These are phyloP conservation scores for Phytophthora sp. DNA, from an alignment of 352 stramenopile genomes.

Conservation along the genomic window DNA sequence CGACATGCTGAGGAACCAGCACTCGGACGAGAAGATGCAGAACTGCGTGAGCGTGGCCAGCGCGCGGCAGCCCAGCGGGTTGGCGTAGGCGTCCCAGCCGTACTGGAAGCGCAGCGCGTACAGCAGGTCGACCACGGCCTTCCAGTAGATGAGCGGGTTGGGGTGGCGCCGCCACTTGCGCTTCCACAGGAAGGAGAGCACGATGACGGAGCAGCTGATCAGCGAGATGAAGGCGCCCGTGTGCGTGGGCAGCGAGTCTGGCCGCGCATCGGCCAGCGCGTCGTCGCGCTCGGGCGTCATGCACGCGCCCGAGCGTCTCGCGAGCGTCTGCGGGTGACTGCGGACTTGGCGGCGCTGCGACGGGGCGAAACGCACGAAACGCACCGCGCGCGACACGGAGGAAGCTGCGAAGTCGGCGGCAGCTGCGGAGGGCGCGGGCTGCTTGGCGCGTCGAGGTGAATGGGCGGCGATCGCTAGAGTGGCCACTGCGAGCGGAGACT, in stretches of 20 bases:
- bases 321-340: too few relatives aligned
- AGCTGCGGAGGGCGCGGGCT: neutral
- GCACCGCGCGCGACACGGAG: neutral
- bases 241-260: constrained; percentile 61
- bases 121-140: constrained; percentile 71
- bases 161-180: constrained; percentile 81
- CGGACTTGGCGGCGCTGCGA: too few relatives aligned
- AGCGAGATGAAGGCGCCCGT: constrained; percentile 76
- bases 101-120: constrained; percentile 82
- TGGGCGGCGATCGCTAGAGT: constrained; percentile 12
- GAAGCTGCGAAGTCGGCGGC: neutral
- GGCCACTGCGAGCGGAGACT: neutral
- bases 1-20: constrained; percentile 89
- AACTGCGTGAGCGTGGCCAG: constrained; percentile 78
- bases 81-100: constrained; percentile 65
- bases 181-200: constrained; percentile 65
- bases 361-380: too few relatives aligned
- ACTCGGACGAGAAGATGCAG: constrained; percentile 81
- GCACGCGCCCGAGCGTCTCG: neutral
- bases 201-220: constrained; percentile 76
- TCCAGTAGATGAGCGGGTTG: constrained; percentile 88
- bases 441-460: constrained; percentile 15
- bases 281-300: constrained; percentile 29
- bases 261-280: constrained; percentile 35
- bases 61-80: constrained; percentile 51